phyloP scores from a whole-genome alignment of 2,329 filamentous ascomycete species.

The Epicoccum sorghinum region DNA sequence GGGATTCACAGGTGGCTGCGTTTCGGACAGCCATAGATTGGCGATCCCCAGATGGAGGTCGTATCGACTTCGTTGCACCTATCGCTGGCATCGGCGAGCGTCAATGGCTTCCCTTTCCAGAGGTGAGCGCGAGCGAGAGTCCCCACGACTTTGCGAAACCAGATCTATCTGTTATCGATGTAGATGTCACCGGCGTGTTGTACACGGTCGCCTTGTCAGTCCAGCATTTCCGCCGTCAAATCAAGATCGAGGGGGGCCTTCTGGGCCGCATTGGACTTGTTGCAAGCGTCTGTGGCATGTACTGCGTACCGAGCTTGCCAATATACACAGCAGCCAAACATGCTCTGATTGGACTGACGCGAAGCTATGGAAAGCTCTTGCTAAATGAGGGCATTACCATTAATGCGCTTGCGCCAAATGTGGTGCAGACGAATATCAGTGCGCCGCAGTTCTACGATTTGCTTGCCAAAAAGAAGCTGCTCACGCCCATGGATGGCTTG shows the following conservation, averaged over 20 bases:
- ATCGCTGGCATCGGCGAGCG: slow-evolving; percentile 51
- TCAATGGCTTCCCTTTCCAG: slow-evolving; percentile 39
- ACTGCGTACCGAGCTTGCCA: slow-evolving; percentile 50
- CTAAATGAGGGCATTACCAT: slow-evolving; percentile 49
- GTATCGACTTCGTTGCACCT: slow-evolving; percentile 51
- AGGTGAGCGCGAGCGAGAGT: slow-evolving; percentile 21
- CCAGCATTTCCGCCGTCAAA: slow-evolving; percentile 53
- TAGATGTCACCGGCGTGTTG: slow-evolving; percentile 52
- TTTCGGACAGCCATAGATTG: slow-evolving; percentile 45
- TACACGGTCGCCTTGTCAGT: slow-evolving; percentile 51
- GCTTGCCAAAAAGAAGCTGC: slow-evolving; percentile 40
- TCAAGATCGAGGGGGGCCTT: slow-evolving; percentile 28
- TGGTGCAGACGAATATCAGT: slow-evolving; percentile 50
- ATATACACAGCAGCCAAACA: slow-evolving; percentile 54
- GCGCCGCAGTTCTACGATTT: slow-evolving; percentile 47
- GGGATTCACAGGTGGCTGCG: slow-evolving; percentile 46
- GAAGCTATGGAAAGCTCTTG: slow-evolving; percentile 51
- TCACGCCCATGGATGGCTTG: slow-evolving; percentile 50
- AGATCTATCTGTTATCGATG: slow-evolving; percentile 47
- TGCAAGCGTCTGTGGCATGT: slow-evolving; percentile 53
- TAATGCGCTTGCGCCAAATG: slow-evolving; percentile 52
- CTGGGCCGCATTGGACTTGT: slow-evolving; percentile 47
- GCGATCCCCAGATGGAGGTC: slow-evolving; percentile 33
- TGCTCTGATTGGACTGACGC: slow-evolving; percentile 47
- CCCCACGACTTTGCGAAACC: slow-evolving; percentile 44